Evolutionary conservation across 345 rosid species (phyloP).

Genomic region (Camelina neglecta): DNA sequence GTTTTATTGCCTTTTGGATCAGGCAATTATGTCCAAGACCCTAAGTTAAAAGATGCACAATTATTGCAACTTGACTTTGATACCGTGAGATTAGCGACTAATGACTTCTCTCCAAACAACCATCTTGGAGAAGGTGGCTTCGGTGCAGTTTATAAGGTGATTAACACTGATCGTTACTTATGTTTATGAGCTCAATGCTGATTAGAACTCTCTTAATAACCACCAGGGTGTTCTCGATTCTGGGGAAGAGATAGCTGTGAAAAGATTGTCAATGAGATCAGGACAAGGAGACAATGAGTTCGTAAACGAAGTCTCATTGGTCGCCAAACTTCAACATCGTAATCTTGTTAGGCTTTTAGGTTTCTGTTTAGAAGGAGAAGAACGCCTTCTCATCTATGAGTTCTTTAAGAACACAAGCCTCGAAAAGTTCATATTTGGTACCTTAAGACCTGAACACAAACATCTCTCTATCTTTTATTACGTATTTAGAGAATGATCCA

Average conservation of each 20-base stretch:
- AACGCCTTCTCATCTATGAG: constrained; percentile 52
- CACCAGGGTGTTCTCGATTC: constrained; percentile 47
- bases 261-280: constrained; percentile 52
- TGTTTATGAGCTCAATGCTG: neutral
- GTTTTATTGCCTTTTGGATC: constrained; percentile 7
- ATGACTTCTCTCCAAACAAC: constrained; percentile 19
- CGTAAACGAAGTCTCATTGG: constrained; percentile 50
- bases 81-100: constrained; percentile 32
- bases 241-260: constrained; percentile 54
- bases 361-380: constrained; percentile 46
- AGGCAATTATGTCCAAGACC: constrained; percentile 1
- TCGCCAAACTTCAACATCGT: constrained; percentile 59
- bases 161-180: neutral
- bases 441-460: neutral
- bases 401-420: constrained; percentile 54
- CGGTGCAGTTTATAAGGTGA: constrained; percentile 36
- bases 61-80: constrained; percentile 21
- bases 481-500: neutral
- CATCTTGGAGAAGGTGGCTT: constrained; percentile 39
- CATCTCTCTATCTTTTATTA: neutral
- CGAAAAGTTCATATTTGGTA: constrained; percentile 48
- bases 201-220: neutral
- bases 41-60: neutral
- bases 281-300: constrained; percentile 53
- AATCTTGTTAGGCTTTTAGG: constrained; percentile 51